Conservation (phyloP, 2,329 filamentous ascomycete species). For the Aspergillus sp. region DNA sequence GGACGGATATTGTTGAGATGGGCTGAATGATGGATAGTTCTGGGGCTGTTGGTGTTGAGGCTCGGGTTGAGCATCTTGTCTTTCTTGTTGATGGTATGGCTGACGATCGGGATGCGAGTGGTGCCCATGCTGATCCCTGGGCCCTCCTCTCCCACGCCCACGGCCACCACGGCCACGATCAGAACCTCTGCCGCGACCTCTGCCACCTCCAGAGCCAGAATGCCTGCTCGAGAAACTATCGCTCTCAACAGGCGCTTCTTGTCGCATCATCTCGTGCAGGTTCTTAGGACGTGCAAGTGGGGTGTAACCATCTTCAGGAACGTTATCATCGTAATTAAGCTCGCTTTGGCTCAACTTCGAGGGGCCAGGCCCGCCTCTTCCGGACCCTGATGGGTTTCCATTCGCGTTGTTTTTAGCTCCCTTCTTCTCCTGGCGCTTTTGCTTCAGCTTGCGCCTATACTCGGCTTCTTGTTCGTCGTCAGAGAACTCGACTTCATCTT, state of each 20-base stretch:
- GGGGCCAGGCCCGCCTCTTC: conserved; percentile 35
- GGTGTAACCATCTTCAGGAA: conserved; percentile 58
- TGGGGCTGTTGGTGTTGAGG: conserved; percentile 22
- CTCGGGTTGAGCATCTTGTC: conserved; percentile 22
- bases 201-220: conserved; percentile 44
- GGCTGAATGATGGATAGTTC: conserved; percentile 25
- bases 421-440: conserved; percentile 60
- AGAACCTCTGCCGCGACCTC: conserved; percentile 48
- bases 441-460: conserved; percentile 69
- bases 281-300: conserved; percentile 68
- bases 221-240: conserved; percentile 31
- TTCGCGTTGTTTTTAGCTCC: conserved; percentile 47
- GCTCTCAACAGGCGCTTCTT: conserved; percentile 38
- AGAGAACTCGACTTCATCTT: conserved; percentile 90
- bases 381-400: conserved; percentile 39
- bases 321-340: conserved; percentile 68
- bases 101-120: conserved; percentile 29
- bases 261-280: conserved; percentile 54
- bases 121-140: conserved; percentile 31
- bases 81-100: conserved; percentile 24
- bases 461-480: conserved; percentile 94
- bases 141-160: conserved; percentile 30
- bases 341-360: conserved; percentile 44
- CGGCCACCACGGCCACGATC: conserved; percentile 40
- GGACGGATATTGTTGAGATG: conserved; percentile 29